Evolutionary conservation across 2,329 filamentous ascomycete genomes (phyloP).

Genomic region (Clarireedia homoeocarpa): DNA sequence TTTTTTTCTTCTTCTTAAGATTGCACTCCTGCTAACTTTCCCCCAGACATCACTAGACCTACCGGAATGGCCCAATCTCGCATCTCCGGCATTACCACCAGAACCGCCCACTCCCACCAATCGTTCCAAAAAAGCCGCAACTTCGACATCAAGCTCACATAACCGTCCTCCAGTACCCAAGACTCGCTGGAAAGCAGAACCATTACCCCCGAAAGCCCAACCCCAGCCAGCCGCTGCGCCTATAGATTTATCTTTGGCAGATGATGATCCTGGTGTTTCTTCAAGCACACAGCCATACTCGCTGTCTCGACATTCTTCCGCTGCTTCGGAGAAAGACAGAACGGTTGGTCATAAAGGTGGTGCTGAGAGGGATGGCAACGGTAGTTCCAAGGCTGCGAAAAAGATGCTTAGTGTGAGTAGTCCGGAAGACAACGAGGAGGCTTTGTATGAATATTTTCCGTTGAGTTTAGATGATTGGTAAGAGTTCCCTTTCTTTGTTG

Average conservation of each 20-base stretch:
- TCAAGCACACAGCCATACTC: conserved; percentile 6
- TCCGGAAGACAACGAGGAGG: conserved; percentile 68
- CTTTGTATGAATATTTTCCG: conserved; percentile 92
- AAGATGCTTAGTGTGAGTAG: conserved; percentile 38
- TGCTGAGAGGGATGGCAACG: conserved; percentile 24
- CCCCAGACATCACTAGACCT: conserved; percentile 23
- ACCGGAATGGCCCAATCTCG: conserved; percentile 21
- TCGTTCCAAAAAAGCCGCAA: conserved; percentile 17
- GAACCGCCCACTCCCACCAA: conserved; percentile 11
- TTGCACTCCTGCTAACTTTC: neutral
- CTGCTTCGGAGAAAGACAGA: conserved; percentile 3
- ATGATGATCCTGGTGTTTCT: conserved; percentile 18
- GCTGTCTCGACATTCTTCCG: neutral
- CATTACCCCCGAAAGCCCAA: conserved; percentile 7
- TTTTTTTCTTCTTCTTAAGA: neutral
- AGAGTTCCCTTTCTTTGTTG: conserved; percentile 26
- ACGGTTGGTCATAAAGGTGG: neutral
- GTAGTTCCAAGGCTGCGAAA: conserved; percentile 29
- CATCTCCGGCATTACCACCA: conserved; percentile 7
- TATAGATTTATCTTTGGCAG: conserved; percentile 26
- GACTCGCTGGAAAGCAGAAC: conserved; percentile 27
- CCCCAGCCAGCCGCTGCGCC: conserved; percentile 15
- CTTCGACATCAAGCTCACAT: conserved; percentile 11
- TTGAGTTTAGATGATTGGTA: conserved; percentile 81
- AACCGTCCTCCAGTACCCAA: conserved; percentile 25